A percentile compares a stretch with the other conserved stretches of the same genome.
Evolutionary conservation across 148 eudicot genomes (phyloP).

Genomic region (Fagopyrum tataricum): DNA sequence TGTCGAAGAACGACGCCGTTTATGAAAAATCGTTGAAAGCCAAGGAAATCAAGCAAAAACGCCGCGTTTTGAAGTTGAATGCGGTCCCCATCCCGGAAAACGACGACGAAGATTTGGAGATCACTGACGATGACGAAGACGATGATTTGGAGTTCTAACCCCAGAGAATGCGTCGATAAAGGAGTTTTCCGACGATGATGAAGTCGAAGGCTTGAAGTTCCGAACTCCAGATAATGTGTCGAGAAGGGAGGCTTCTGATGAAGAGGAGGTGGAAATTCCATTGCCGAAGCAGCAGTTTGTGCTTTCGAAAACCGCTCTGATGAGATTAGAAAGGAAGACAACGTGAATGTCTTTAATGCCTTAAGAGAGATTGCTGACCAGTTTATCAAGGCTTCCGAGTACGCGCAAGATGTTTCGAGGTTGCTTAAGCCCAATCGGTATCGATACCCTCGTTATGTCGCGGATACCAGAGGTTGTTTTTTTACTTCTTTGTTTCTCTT

Average conservation of each 20-base stretch:
- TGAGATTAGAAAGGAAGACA: constrained; percentile 25
- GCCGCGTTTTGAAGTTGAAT: constrained; percentile 3
- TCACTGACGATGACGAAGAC: constrained; percentile 20
- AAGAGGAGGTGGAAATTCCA: constrained; percentile 43
- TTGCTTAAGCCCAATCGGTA: constrained; percentile 80
- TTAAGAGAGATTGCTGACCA: constrained; percentile 70
- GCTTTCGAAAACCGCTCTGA: constrained; percentile 86
- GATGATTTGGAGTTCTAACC: constrained; percentile 36
- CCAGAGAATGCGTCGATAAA: constrained; percentile 45
- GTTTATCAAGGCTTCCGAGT: constrained; percentile 78
- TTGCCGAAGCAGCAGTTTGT: constrained; percentile 45
- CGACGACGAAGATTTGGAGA: constrained; percentile 15
- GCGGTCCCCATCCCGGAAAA: constrained; percentile 22
- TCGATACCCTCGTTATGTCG: constrained; percentile 79
- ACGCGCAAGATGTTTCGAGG: constrained; percentile 86
- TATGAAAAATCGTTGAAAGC: constrained; percentile 18
- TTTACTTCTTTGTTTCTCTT: neutral
- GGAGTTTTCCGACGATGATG: constrained; percentile 20
- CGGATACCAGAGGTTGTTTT: constrained; percentile 71
- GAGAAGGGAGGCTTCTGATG: constrained; percentile 24
- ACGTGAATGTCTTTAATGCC: constrained; percentile 61
- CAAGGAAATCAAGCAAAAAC: constrained; percentile 14
- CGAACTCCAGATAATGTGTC: constrained; percentile 60
- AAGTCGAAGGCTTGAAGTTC: constrained; percentile 21
- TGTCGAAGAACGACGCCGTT: constrained; percentile 26